These are phyloP conservation scores for Diplogelasinospora grovesii DNA, from an alignment of 495 filamentous ascomycete genomes.

Conservation along the genomic window DNA sequence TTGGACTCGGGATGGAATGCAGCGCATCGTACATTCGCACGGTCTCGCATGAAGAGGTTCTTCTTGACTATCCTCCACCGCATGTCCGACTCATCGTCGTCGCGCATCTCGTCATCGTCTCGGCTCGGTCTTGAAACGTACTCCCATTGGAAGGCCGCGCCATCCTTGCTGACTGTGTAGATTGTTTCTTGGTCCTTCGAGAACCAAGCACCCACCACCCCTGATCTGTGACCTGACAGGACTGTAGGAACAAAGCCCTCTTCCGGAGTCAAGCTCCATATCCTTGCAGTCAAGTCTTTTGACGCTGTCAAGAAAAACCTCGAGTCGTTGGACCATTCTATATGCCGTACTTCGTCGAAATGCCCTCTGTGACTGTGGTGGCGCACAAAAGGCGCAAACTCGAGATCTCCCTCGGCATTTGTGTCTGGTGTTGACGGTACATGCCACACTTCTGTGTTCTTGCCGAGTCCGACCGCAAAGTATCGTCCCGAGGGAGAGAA, in stretches of 20 bases:
- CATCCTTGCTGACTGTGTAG: constrained; percentile 53
- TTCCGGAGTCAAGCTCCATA: constrained; percentile 88
- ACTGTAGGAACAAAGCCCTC: constrained; percentile 85
- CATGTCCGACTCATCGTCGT: constrained; percentile 49
- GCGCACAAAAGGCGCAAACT: constrained; percentile 89
- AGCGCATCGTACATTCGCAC: constrained; percentile 80
- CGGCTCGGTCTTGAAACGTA: constrained; percentile 51
- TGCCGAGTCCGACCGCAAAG: constrained; percentile 79
- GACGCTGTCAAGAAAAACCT: constrained; percentile 87
- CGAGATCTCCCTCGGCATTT: constrained; percentile 70
- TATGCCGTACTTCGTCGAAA: constrained; percentile 74
- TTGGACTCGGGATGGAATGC: constrained; percentile 81
- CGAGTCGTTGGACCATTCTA: constrained; percentile 94
- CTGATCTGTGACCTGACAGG: constrained; percentile 81
- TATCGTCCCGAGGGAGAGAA: constrained; percentile 89
- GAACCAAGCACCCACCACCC: constrained; percentile 83
- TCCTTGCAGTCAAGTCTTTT: constrained; percentile 83
- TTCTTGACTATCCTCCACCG: constrained; percentile 82
- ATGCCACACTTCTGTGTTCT: constrained; percentile 89
- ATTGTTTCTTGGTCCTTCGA: constrained; percentile 78
- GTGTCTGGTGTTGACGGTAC: constrained; percentile 81
- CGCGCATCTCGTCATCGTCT: constrained; percentile 53
- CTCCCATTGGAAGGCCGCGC: constrained; percentile 57
- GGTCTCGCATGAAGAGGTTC: constrained; percentile 88
- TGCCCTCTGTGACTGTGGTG: constrained; percentile 83